Percentiles rank a stretch among this genome's conserved stretches.
Conservation (phyloP, 257 asterid species). For the Solanum clarkiae region DNA sequence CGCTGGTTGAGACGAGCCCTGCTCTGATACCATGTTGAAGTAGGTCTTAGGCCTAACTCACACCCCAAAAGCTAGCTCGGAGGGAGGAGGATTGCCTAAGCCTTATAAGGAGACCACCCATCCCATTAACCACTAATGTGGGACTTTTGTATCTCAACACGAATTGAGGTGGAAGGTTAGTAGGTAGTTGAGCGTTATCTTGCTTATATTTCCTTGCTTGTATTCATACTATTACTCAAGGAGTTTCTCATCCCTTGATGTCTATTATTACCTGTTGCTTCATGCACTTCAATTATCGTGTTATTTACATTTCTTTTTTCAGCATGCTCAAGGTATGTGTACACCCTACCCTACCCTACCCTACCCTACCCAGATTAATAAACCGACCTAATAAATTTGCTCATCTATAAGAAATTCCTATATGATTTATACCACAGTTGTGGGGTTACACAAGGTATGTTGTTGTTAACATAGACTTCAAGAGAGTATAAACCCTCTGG, state of each 20-base stretch:
- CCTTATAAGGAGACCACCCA: too few species aligned
- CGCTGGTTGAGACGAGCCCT: too few species aligned
- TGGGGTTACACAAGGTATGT: background rate
- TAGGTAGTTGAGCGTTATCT: background rate
- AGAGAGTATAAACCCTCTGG: background rate
- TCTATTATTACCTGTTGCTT: background rate
- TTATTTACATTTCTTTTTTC: background rate
- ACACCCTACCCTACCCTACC: background rate
- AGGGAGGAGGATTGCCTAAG: too few species aligned
- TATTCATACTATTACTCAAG: background rate
- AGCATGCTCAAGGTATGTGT: background rate
- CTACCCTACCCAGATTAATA: background rate
- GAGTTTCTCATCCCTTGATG: background rate
- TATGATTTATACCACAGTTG: background rate
- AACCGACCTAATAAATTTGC: too few species aligned
- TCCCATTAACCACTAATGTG: too few species aligned
- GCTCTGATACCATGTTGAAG: too few species aligned
- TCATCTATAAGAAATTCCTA: too few species aligned
- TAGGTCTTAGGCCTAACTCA: too few species aligned
- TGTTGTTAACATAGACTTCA: background rate
- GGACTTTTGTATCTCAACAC: too few species aligned
- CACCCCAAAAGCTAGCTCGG: too few species aligned
- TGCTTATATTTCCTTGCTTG: background rate
- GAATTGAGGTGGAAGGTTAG: too few species aligned
- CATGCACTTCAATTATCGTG: background rate